A percentile compares a stretch with the other conserved stretches of the same genome.
phyloP scores from a whole-genome alignment of 1,284 basidiomycete genomes.

The Ustilago tritici region DNA sequence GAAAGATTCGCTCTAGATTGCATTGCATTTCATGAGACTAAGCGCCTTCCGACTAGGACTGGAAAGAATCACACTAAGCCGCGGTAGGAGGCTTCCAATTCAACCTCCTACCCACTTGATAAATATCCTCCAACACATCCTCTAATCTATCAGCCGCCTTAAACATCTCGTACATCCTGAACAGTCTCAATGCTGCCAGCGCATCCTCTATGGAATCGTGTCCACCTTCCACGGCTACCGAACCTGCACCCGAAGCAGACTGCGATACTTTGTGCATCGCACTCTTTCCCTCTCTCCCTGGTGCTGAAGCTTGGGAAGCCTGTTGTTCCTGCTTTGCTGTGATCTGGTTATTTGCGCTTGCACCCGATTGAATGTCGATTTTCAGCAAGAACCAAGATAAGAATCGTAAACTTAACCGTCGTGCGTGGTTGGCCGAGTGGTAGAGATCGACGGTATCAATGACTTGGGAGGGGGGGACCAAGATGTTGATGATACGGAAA shows the following conservation, averaged over 20 bases:
- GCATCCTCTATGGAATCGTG: constrained; percentile 97
- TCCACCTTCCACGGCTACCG: constrained; percentile 65
- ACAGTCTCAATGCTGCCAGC: constrained; percentile 85
- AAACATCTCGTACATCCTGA: constrained; percentile 83
- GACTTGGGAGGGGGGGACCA: constrained; percentile 92
- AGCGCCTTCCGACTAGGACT: neutral
- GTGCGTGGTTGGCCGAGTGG: constrained; percentile 82
- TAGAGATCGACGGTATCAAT: constrained; percentile 97
- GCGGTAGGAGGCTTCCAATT: constrained; percentile 55
- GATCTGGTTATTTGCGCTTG: constrained; percentile 44
- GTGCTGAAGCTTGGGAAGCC: constrained; percentile 13
- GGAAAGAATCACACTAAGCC: neutral
- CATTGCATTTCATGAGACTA: neutral
- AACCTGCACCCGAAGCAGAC: constrained; percentile 28
- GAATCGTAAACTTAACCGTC: constrained; percentile 91
- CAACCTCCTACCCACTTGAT: constrained; percentile 72
- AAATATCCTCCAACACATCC: constrained; percentile 82
- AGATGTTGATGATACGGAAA: constrained; percentile 98
- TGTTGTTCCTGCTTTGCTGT: constrained; percentile 18
- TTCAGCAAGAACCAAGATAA: constrained; percentile 91
- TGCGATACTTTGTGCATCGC: constrained; percentile 15
- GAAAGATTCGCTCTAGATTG: neutral
- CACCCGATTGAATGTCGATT: constrained; percentile 88
- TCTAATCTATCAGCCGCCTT: constrained; percentile 84
- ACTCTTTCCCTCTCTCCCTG: constrained; percentile 10